These are phyloP conservation scores for Fraxinus paxiana DNA, from an alignment of 305 asterid genomes.

Conservation along the genomic window DNA sequence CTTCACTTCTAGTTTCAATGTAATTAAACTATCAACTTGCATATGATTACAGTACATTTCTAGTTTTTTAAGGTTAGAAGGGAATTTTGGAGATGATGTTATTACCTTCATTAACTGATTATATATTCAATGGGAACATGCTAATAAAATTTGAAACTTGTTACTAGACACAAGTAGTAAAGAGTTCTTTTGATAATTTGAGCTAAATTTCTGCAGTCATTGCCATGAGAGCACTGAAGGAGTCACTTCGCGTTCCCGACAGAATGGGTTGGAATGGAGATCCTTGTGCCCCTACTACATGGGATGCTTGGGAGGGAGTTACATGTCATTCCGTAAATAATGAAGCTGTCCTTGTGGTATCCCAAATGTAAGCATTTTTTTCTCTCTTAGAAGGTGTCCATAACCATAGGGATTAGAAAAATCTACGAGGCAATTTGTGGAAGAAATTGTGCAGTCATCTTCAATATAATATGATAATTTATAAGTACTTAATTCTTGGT, in stretches of 20 bases:
- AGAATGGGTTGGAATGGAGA: conserved; percentile 99
- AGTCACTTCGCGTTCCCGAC: conserved; percentile 79
- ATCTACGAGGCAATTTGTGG: not conserved
- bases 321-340: conserved; percentile 59
- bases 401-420: not conserved
- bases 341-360: conserved; percentile 60
- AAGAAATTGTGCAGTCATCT: not conserved
- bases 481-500: not conserved
- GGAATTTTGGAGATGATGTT: not conserved
- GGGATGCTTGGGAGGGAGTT: conserved; percentile 99
- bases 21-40: not conserved
- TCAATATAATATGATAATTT: not conserved
- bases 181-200: not conserved
- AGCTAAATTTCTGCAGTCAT: conserved; percentile 41
- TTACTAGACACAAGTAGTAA: not conserved
- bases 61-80: not conserved
- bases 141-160: not conserved
- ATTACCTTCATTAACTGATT: not conserved
- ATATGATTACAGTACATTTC: not conserved
- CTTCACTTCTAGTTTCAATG: not conserved
- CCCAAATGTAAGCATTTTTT: conserved; percentile 62
- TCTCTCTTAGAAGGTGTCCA: conserved; percentile 5
- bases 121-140: not conserved
- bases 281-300: conserved; percentile 89
- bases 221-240: conserved; percentile 87